These are phyloP conservation scores for Camelina neglecta DNA, from an alignment of 345 rosid genomes.

Conservation along the genomic window DNA sequence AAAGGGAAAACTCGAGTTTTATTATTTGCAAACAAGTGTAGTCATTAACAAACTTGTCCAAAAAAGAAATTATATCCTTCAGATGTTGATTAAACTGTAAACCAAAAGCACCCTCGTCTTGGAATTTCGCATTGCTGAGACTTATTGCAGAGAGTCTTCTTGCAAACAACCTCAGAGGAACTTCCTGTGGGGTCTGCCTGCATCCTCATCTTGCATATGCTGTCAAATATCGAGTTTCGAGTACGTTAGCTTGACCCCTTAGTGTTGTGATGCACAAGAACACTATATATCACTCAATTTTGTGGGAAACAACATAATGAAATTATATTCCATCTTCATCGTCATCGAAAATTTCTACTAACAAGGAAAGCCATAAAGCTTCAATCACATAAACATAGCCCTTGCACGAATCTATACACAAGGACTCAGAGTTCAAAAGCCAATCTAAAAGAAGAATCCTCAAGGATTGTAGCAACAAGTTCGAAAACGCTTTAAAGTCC, in stretches of 20 bases:
- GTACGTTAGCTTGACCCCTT: slow-evolving; percentile 9
- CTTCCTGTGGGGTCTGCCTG: slow-evolving; percentile 83
- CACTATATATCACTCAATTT: background rate
- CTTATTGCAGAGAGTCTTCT: slow-evolving; percentile 17
- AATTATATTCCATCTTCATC: background rate
- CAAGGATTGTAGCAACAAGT: slow-evolving; percentile 12
- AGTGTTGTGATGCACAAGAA: background rate
- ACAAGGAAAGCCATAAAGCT: slow-evolving; percentile 7
- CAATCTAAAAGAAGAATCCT: background rate
- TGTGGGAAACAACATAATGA: background rate
- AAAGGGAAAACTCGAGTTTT: background rate
- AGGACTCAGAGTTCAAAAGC: slow-evolving; percentile 9
- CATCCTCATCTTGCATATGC: slow-evolving; percentile 96
- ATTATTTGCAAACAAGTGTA: slow-evolving; percentile 16
- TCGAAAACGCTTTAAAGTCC: slow-evolving; percentile 4
- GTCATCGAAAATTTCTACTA: background rate
- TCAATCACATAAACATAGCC: slow-evolving; percentile 1
- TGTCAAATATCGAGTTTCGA: slow-evolving; percentile 38
- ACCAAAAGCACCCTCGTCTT: background rate
- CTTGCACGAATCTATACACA: background rate
- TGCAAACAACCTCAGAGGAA: slow-evolving; percentile 56
- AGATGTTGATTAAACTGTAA: slow-evolving; percentile 25
- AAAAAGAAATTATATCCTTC: slow-evolving; percentile 24
- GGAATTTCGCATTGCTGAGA: slow-evolving; percentile 25
- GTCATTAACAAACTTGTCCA: slow-evolving; percentile 28